Evolutionary conservation across 2,329 filamentous ascomycete species (phyloP).

Genomic region (Paramyrothecium roridum): DNA sequence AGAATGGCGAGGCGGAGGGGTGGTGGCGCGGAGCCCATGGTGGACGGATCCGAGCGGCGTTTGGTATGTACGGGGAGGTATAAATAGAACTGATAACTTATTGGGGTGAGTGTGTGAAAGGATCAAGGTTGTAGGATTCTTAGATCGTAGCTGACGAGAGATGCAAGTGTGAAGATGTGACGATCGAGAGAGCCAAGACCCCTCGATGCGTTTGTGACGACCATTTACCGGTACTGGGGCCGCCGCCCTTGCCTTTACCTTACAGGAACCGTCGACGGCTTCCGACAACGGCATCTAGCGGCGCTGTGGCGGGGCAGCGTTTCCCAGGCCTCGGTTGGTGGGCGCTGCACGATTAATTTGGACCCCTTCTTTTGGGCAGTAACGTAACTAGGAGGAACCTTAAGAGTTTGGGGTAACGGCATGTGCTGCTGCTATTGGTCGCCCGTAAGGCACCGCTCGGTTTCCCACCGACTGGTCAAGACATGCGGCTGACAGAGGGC

Average conservation of each 20-base stretch:
- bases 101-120: no score
- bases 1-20: conserved; percentile 79
- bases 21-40: conserved; percentile 15
- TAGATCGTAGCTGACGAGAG: no score
- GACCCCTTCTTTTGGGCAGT: no score
- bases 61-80: background rate
- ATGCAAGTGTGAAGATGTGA: no score
- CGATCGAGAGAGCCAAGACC: no score
- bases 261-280: background rate
- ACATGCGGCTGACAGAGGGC: background rate
- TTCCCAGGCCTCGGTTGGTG: no score
- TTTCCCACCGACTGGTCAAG: background rate
- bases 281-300: background rate
- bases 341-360: no score
- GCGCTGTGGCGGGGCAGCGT: background rate
- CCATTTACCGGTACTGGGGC: background rate
- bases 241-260: background rate
- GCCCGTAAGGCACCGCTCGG: background rate
- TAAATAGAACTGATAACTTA: background rate
- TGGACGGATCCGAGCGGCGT: background rate
- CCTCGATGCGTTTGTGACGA: no score
- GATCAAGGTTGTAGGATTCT: no score
- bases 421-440: no score
- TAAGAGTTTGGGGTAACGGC: background rate
- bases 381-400: no score